Base-by-base conservation (phyloP, 73 alveolate species). In the Effrenium voratum region DNA sequence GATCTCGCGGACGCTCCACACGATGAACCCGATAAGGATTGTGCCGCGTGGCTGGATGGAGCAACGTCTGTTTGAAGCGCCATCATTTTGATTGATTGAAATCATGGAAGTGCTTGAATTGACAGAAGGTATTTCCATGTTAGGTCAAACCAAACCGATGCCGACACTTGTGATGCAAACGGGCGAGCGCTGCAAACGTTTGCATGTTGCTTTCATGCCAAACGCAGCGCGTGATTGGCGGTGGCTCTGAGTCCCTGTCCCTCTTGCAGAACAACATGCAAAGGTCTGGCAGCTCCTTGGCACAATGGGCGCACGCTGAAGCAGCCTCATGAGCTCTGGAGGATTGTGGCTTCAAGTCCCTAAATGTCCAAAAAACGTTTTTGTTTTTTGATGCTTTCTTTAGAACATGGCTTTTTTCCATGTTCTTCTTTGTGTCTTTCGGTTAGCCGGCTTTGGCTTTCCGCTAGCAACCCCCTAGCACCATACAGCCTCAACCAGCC, bases 261-360 rank as follows among this genome's bases (percentile, higher is more conserved):
- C 34, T 90, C 88, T 55, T 90, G 24, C 97, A 90, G 97, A 90
- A 57, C 88, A 90, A 24, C 76, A 90, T 90, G 88, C 97, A 68
- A 87, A 86, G 97, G 57, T 49, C 76, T 30, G 82, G 40, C 40
- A 59, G 87, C 59, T 59, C 24, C 87, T 76, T 34, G 40, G n/a
- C 32, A 13, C 22, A 19, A 26, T 32, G 77, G 63, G 19, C 26
- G 63, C n/a, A n/a, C n/a, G n/a, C n/a, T n/a, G n/a, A n/a, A n/a
- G n/a, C n/a, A n/a, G n/a, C n/a, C n/a, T n/a, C n/a, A n/a, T n/a
- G n/a, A n/a, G n/a, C n/a, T n/a, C n/a, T n/a, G n/a, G n/a, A n/a
- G n/a, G n/a, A n/a, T n/a, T n/a, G n/a, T n/a, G n/a, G n/a, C n/a
- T n/a, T n/a, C n/a, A n/a, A n/a, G n/a, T n/a, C n/a, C n/a, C n/a